Evolutionary conservation across 257 asterid genomes (phyloP).

Genomic region (Rauvolfia tetraphylla): DNA sequence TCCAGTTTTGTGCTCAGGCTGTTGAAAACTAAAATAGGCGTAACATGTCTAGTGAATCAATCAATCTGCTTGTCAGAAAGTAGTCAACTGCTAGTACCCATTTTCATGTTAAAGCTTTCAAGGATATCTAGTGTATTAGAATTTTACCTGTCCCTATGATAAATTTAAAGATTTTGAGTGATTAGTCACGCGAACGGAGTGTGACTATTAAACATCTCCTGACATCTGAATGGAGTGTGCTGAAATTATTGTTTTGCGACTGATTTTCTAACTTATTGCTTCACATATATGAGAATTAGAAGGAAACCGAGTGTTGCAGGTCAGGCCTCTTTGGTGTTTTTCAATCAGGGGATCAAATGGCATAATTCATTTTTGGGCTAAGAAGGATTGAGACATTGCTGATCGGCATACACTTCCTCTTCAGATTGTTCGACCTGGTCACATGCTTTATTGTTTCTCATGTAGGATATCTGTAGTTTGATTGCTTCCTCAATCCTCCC

Average conservation of each 20-base stretch:
- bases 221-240: neutral
- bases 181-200: neutral
- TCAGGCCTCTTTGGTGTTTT: neutral
- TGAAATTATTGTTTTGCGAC: neutral
- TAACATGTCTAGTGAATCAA: neutral
- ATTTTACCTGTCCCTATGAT: neutral
- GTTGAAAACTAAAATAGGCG: neutral
- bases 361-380: neutral
- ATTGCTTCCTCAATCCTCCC: neutral
- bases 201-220: neutral
- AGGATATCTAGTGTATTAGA: neutral
- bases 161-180: neutral
- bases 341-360: neutral
- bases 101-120: neutral
- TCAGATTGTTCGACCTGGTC: neutral
- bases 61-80: neutral
- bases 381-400: neutral
- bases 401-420: neutral
- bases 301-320: neutral
- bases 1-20: neutral
- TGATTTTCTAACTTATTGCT: neutral
- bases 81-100: neutral
- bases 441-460: neutral
- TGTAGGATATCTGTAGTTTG: neutral
- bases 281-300: neutral